Base-by-base conservation (phyloP, 1,139 yeast species). In the Kluyveromyces marxianus region DNA sequence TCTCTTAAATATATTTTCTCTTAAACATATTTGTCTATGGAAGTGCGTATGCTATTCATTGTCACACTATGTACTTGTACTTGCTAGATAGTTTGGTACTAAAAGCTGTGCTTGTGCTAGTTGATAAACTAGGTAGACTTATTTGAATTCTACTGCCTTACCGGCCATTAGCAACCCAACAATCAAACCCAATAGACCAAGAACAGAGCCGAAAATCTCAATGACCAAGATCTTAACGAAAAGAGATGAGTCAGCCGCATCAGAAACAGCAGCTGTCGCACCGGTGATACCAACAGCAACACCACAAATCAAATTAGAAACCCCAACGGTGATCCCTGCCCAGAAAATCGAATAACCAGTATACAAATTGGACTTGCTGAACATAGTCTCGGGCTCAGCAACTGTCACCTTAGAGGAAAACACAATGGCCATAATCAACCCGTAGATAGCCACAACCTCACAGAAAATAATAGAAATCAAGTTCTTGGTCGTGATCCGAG, bases 401-500 rank as follows among this genome's bases (percentile, higher is more conserved):
- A 85, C 92, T n/a, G 88, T 77, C 58, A 92, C 74, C 65, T 92
- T 92, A 27, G 97, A 79, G 24, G 96, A 85, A 62, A 92, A 92
- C 37, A 94, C 98, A 75, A 94, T 94, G 43, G 98, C 94, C 88
- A 92, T 92, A 65, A 94, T 94, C 56, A 94, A 79, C 6, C 98
- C 98, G 65, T 94, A 94, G 65, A 94, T 94, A 53, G 98, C 99
- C 50, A 94, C 99, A 56, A 94, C 98, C 70, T 94, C 99, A 75
- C 98, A 94, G 74, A 94, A 94, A 71, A 94, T 94, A 67, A 94
- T 92, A 47, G 96, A 84, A 52, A 94, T 94, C 66, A 94, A 77
- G 68, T 92, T 92, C 74, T 94, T 94, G 51, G 99, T 94, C 41
- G 97, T 90, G 65, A 94, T 94, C 65, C 97, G 75, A 42, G 98